These are phyloP conservation scores for Lachancea fermentati DNA, from an alignment of 805 yeast genomes.

Conservation along the genomic window DNA sequence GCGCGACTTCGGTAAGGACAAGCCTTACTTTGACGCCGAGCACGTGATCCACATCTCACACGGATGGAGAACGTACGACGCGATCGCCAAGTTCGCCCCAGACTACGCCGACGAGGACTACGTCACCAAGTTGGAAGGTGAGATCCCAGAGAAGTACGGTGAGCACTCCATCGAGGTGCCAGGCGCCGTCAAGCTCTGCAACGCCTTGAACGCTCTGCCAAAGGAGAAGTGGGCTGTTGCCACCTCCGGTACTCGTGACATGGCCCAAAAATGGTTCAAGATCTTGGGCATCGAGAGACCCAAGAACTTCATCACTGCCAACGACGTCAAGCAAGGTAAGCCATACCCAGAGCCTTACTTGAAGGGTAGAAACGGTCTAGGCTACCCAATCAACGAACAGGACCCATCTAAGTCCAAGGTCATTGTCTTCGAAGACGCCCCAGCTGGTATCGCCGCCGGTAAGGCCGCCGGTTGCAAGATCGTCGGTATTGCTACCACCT, in stretches of 20 bases:
- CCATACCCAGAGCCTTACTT: slow-evolving; percentile 84
- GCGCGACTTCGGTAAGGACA: slow-evolving; percentile 63
- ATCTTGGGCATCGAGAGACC: slow-evolving; percentile 60
- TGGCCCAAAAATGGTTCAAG: slow-evolving; percentile 76
- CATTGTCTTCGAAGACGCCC: slow-evolving; percentile 84
- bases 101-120: slow-evolving; percentile 62
- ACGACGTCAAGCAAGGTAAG: slow-evolving; percentile 72
- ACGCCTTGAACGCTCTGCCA: slow-evolving; percentile 46
- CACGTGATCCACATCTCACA: slow-evolving; percentile 70
- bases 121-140: slow-evolving; percentile 60
- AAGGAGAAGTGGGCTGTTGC: slow-evolving; percentile 77
- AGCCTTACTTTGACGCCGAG: slow-evolving; percentile 63
- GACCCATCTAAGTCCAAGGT: slow-evolving; percentile 37
- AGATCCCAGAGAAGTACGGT: slow-evolving; percentile 67
- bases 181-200: slow-evolving; percentile 64
- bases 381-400: slow-evolving; percentile 33
- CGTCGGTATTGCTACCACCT: slow-evolving; percentile 79
- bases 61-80: slow-evolving; percentile 80
- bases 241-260: slow-evolving; percentile 71
- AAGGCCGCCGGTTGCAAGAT: slow-evolving; percentile 77
- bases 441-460: slow-evolving; percentile 82
- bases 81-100: slow-evolving; percentile 68
- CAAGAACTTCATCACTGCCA: slow-evolving; percentile 75
- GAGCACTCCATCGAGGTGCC: slow-evolving; percentile 68
- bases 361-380: slow-evolving; percentile 42